A percentile compares a stretch with the other conserved stretches of the same genome.
Evolutionary conservation across 2,329 filamentous ascomycete species (phyloP).

Genomic region (Colletotrichum camelliae): DNA sequence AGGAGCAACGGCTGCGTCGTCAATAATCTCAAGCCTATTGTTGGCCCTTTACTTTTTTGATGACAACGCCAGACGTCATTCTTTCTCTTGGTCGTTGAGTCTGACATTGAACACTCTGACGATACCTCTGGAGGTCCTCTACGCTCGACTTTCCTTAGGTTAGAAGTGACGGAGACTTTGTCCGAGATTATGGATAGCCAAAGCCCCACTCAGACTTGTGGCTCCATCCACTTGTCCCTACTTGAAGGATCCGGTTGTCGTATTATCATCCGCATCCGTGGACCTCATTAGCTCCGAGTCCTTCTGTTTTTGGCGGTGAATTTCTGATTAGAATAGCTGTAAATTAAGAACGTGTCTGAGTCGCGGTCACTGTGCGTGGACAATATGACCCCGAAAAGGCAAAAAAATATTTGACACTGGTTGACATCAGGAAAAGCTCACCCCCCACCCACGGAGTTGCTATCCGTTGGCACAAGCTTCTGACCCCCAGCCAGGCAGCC

Average conservation of each 20-base stretch:
- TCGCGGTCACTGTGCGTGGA: fast-evolving
- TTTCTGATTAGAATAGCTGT: fast-evolving
- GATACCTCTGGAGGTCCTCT: not conserved
- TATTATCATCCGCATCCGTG: not conserved
- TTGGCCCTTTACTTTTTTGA: not conserved
- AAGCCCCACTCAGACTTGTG: not conserved
- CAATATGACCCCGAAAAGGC: not conserved
- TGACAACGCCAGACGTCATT: fast-evolving
- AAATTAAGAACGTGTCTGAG: not conserved
- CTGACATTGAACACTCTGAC: not conserved
- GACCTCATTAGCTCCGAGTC: not conserved
- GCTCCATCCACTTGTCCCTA: not conserved
- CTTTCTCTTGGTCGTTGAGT: not conserved
- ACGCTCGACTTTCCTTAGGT: fast-evolving
- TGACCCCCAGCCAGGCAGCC: not conserved
- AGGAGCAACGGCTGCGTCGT: not conserved
- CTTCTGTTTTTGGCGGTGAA: not conserved
- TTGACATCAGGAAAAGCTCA: not conserved
- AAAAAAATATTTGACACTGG: not conserved
- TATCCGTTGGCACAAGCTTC: not conserved
- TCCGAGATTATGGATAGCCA: not conserved
- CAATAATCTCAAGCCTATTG: not conserved
- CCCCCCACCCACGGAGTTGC: not conserved
- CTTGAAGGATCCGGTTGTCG: not conserved
- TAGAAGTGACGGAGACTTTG: not conserved